A percentile compares a stretch with the other conserved stretches of the same genome.
These are phyloP conservation scores for Corymbia calophylla DNA, from an alignment of 441 rosid species.

Conservation along the genomic window DNA sequence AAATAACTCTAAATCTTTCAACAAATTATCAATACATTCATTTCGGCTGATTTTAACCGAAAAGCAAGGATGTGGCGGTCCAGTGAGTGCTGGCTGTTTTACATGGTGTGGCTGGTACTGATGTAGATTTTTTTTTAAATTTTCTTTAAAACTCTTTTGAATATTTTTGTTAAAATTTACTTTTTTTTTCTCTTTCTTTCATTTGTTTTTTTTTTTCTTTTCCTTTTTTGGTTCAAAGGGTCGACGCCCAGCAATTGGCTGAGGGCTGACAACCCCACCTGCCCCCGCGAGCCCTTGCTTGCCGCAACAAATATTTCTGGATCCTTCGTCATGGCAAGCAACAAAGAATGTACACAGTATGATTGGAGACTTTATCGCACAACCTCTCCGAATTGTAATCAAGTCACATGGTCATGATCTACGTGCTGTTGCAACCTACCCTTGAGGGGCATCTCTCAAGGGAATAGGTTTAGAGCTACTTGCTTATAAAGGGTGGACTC, in stretches of 20 bases:
- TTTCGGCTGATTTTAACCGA: too few relatives aligned
- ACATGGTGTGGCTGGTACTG: background rate
- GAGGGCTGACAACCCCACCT: background rate
- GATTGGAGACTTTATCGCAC: too few relatives aligned
- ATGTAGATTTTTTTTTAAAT: too few relatives aligned
- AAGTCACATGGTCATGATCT: background rate
- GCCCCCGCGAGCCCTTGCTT: background rate
- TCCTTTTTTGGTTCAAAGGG: background rate
- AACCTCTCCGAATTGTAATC: background rate
- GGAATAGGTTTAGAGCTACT: too few relatives aligned
- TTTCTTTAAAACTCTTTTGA: too few relatives aligned
- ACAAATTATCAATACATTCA: background rate
- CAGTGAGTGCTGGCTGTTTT: accelerated
- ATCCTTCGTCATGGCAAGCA: background rate
- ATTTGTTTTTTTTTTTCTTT: too few relatives aligned
- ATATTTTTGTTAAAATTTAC: accelerated
- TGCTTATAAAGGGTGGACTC: too few relatives aligned
- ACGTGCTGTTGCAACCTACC: accelerated
- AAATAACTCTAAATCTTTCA: background rate
- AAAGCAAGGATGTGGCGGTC: background rate
- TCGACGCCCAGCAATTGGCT: too few relatives aligned
- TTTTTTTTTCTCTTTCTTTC: too few relatives aligned
- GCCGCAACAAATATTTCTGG: background rate
- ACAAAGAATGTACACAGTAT: too few relatives aligned
- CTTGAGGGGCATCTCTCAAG: too few relatives aligned